Evolutionary conservation across 2,329 filamentous ascomycete genomes (phyloP), one percentile per base, ranked within the genome.

Genomic region (Xylaria sp.): DNA sequence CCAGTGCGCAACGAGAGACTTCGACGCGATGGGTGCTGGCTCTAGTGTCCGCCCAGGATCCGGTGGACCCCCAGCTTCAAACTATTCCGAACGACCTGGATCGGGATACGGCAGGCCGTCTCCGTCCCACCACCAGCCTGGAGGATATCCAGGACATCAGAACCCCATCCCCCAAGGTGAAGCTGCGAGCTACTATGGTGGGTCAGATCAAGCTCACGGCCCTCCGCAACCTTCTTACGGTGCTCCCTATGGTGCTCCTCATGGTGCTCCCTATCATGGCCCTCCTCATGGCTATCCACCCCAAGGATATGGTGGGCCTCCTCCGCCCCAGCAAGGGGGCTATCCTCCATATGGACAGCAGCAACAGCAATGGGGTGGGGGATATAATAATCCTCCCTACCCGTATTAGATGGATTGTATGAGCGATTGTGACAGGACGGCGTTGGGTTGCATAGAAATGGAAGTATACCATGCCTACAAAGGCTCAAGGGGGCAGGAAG

Each of bases 1-100:
- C 10, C 87, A 91, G 74, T 87, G 91, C 64, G 85, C 86, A 72
- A 86, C 84, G 2, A 84, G 88, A 67, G 88, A 91, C 71, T 78
- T 90, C 13, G 81, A 83, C 61, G 85, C 86, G 13, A 85, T 89
- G 84, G 83, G 83, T 50, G 86, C 85, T 2, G 80, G 81, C 3
- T 84, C 87, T 67, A 80, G 80, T 15, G 52, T 59, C 31, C 74
- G 73, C 23, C 74, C 74, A 5, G 56, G 51, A 10, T 74, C 75
- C 5, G 65, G 73, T 82, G 56, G 55, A 41, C 75, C 68, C 18
- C 76, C 76, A 3, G 58, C 52, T n/a, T 74, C 75, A 12, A 69
- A 74, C 62, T 77, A 78, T 65, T 83, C 83, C 2, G 76, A 74
- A 61, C 81, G 82, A 1, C 81, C 66, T 1, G 41, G 57, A 20